Evolutionary conservation across 192 early-diverging fungal genomes (phyloP).

Genomic region (Umbelopsis ramanniana): DNA sequence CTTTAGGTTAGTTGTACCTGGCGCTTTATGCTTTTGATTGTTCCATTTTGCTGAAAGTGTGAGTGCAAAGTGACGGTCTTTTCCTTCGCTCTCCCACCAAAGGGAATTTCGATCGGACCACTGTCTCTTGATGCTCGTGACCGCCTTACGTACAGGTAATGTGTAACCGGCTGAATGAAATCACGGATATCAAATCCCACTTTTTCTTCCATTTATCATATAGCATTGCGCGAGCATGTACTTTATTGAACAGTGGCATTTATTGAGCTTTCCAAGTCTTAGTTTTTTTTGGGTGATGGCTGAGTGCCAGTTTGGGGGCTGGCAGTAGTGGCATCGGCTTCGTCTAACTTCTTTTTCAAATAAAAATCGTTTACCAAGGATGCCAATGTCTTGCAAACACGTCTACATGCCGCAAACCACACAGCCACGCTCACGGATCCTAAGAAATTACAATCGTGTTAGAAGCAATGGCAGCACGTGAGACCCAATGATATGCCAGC

Average conservation of each 20-base stretch:
- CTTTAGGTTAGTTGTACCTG: too few species aligned
- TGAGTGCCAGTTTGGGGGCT: background rate
- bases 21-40: too few species aligned
- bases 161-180: too few species aligned
- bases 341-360: background rate
- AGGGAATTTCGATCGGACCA: too few species aligned
- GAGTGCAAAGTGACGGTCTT: too few species aligned
- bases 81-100: too few species aligned
- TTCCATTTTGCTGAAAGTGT: too few species aligned
- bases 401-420: conserved; percentile 79
- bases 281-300: conserved; percentile 16
- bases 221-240: background rate
- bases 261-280: conserved; percentile 10
- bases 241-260: background rate
- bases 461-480: background rate
- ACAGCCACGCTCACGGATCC: conserved; percentile 77
- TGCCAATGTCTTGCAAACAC: conserved; percentile 53
- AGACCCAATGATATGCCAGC: background rate
- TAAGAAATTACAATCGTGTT: conserved; percentile 6
- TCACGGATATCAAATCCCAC: background rate
- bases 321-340: conserved; percentile 6
- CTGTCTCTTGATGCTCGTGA: too few species aligned
- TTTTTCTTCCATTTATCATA: background rate
- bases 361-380: conserved; percentile 34
- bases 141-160: too few species aligned